Conservation (phyloP, 139 green algal genomes). For the Chlamydomonas schloesseri region DNA sequence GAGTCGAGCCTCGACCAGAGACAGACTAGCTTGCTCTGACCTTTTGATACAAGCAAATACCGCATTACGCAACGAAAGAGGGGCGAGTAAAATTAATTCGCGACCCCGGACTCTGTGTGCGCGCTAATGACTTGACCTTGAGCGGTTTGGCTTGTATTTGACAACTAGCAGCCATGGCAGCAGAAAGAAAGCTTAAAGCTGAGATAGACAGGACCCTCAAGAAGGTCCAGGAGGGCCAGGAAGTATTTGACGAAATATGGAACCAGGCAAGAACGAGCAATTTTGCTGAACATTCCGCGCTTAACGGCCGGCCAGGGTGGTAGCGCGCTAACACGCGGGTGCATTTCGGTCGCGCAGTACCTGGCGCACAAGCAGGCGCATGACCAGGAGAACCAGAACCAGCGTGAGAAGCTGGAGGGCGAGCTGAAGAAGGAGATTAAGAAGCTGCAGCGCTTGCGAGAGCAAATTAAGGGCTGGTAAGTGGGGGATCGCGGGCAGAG, state of each 20-base stretch:
- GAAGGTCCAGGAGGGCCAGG: conserved; percentile 95
- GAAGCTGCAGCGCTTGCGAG: conserved; percentile 97
- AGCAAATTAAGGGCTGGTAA: conserved; percentile 99
- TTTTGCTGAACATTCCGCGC: conserved; percentile 27
- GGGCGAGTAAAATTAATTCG: no score
- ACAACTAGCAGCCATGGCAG: conserved; percentile 75
- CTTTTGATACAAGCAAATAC: no score
- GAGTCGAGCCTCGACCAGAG: no score
- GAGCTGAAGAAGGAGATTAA: conserved; percentile 99
- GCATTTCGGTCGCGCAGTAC: conserved; percentile 19
- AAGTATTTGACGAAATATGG: conserved; percentile 97
- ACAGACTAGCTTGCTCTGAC: no score
- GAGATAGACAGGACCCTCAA: conserved; percentile 97
- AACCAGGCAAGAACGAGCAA: conserved; percentile 82
- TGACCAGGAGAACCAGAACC: conserved; percentile 90
- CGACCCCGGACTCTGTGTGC: no score
- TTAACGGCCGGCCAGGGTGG: no score
- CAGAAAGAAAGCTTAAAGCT: conserved; percentile 89
- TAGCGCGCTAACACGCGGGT: no score
- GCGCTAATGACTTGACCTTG: no score
- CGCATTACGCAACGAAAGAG: no score
- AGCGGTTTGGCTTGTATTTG: no score
- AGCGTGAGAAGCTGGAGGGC: conserved; percentile 97
- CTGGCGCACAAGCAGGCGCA: conserved; percentile 81
- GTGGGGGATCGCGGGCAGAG: background rate